Evolutionary conservation across 768 basidiomycete species (phyloP), one percentile per base, ranked within the genome.

Genomic region (Gautieria morchelliformis): DNA sequence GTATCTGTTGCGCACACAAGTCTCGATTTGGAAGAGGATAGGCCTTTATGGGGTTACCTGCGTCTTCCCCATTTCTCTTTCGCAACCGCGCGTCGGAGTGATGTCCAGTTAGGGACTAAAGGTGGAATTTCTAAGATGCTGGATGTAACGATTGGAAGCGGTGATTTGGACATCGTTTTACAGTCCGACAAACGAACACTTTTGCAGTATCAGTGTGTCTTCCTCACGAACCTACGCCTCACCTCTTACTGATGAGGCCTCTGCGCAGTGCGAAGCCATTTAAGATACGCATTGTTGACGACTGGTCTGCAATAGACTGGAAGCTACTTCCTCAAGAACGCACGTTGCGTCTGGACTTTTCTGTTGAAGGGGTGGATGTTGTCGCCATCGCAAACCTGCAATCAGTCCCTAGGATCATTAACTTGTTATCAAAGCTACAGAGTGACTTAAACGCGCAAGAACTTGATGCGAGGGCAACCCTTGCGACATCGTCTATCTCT

Each of bases 121-220:
- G 44, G 33, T 54, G 55, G 44, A 62, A 72, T 63, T 47, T 73
- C 71, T 56, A 78, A 76, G 57, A 81, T 89, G 77, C 69, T 93
- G 45, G 85, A 90, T 61, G 71, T 93, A 27, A 78, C 78, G 12
- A 78, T 93, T 76, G 87, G 83, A 12, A 87, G 82, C 63, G 88
- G 87, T 10, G 75, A 82, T 15, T 66, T 93, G 60, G 74, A 80
- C 58, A 77, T 82, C 15, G 75, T 78, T 14, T 71, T 93, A 32
- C 82, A 89, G 64, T 88, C 89, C 15, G 89, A 93, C 58, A 80
- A 83, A 63, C 86, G 87, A 62, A 80, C 79, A 58, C 67, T 91
- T 24, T 66, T 92, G 20, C 79, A 85, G 63, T 90, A 91, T 66
- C 78, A 85, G 91, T 91, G 61, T 62, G 78, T 72, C 52, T 33